phyloP scores from a whole-genome alignment of 257 asterid genomes.

The Craterostigma plantagineum region DNA sequence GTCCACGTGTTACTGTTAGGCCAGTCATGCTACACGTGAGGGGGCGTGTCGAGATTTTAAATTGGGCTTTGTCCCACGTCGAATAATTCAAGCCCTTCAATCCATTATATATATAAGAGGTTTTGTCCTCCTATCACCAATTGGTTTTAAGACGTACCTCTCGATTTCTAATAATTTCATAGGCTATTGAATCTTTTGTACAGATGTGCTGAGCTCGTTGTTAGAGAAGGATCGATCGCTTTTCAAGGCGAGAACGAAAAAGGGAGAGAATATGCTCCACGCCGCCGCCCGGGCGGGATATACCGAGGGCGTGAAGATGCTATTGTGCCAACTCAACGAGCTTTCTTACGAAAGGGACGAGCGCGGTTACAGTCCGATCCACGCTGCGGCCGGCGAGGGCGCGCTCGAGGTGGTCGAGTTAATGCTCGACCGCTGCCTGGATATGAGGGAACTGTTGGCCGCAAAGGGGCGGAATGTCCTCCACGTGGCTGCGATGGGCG shows the following conservation, averaged over 20 bases:
- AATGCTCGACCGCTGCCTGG: constrained; percentile 30
- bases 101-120: too few relatives aligned
- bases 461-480: constrained; percentile 25
- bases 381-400: constrained; percentile 25
- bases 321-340: constrained; percentile 15
- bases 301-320: constrained; percentile 18
- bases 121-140: too few relatives aligned
- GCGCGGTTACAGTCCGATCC: constrained; percentile 23
- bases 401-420: constrained; percentile 12
- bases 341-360: constrained; percentile 25
- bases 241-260: constrained; percentile 16
- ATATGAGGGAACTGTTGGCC: constrained; percentile 24
- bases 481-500: constrained; percentile 30
- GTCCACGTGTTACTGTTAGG: too few relatives aligned
- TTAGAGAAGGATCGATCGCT: constrained; percentile 24
- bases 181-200: constrained; percentile 2
- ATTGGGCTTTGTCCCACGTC: too few relatives aligned
- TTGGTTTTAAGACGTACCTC: too few relatives aligned
- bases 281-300: constrained; percentile 21
- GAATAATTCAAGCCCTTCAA: too few relatives aligned
- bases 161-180: too few relatives aligned
- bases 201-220: constrained; percentile 18
- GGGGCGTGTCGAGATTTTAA: too few relatives aligned
- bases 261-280: constrained; percentile 28
- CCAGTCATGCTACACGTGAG: too few relatives aligned